Base-by-base conservation (phyloP, 2,329 filamentous ascomycete species). In the Cylindrodendrum hubeiense region DNA sequence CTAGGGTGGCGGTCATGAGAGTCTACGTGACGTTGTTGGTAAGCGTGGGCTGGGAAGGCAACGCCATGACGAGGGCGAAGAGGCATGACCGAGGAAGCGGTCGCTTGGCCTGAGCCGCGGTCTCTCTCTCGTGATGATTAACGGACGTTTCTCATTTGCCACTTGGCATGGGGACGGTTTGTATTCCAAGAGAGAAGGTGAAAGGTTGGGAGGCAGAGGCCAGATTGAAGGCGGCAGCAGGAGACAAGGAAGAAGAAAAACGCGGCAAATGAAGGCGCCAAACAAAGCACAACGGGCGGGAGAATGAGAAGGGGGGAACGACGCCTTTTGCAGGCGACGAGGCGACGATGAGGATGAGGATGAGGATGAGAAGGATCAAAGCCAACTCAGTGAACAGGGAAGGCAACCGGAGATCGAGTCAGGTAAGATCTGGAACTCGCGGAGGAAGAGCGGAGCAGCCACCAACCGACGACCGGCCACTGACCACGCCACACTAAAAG, bases 1-100 rank as follows among this genome's bases (percentile, higher is more conserved):
- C 82, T 81, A 13, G 85, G 76, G 39, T 83, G 83, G 64, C 86
- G 82, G 73, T 89, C 87, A 58, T 80, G 79, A 34, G 84, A 81
- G 78, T 90, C 87, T 90, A 77, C 63, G 69, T 68, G 62, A 41
- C 65, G 72, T 55, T 73, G 72, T 77, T 84, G 78, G 67, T 73
- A 72, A 75, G 74, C 67, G 34, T 65, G 74, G 71, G 71, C 54
- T 67, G 69, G 71, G 43, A 74, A 73, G 56, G 66, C 69, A 56
- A 73, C 66, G 63, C 71, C 73, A 67, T 75, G 73, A 60, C 74
- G 76, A 76, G 75, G 75, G 44, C 76, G 78, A 54, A 79, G 67
- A 75, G 78, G 75, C 79, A 80, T 80, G 65, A 61, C 71, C 50
- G 51, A 41, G 26, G 30, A 24, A n/a, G 17, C 30, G 47, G 34